These are phyloP conservation scores for Sporothrix schenckii DNA, from an alignment of 2,329 filamentous ascomycete species.

Conservation along the genomic window DNA sequence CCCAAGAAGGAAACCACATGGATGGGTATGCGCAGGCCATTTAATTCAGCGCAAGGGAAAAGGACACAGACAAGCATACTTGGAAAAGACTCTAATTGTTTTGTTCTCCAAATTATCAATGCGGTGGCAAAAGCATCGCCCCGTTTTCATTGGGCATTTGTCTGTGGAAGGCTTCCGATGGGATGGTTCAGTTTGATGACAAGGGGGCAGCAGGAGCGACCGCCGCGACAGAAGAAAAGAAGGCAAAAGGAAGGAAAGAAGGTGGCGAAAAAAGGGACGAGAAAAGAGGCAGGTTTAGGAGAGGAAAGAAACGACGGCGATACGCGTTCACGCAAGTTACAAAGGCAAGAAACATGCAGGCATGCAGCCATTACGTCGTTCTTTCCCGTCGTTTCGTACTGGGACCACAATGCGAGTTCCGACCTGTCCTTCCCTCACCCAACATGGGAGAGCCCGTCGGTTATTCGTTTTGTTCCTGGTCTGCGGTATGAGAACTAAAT, in stretches of 20 bases:
- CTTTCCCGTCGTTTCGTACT: not conserved
- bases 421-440: not conserved
- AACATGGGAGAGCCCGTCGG: not conserved
- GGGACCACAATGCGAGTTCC: conserved; percentile 1
- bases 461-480: not conserved
- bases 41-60: not conserved
- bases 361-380: conserved; percentile 10
- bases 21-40: conserved; percentile 19
- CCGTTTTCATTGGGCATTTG: not conserved
- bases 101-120: not conserved
- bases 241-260: not conserved
- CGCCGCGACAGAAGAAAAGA: not conserved
- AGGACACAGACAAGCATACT: conserved; percentile 2
- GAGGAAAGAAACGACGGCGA: conserved; percentile 1
- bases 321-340: not conserved
- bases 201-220: not conserved
- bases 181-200: conserved; percentile 24
- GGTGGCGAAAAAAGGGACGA: not conserved
- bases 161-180: conserved; percentile 31
- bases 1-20: conserved; percentile 11
- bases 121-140: conserved; percentile 14
- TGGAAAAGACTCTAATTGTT: conserved; percentile 4
- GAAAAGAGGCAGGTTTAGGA: conserved; percentile 16
- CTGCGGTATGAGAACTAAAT: no score
- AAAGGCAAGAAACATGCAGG: conserved; percentile 20